Evolutionary conservation across 2,329 filamentous ascomycete genomes (phyloP), one percentile per base, ranked within the genome.

Genomic region (Epichloe uncinata): DNA sequence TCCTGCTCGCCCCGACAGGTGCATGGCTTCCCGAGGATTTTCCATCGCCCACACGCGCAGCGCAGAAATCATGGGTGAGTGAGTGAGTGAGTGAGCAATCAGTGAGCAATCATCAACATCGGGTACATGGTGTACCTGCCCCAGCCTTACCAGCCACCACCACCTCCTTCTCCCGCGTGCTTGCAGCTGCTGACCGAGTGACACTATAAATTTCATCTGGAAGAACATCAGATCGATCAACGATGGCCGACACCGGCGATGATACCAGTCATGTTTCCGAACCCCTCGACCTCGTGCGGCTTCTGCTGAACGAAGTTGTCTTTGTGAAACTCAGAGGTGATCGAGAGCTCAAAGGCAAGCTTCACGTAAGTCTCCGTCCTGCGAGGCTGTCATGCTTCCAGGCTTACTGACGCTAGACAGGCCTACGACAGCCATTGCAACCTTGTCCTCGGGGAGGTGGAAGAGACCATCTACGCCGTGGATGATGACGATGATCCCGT

Each of bases 351-450:
- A 93, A 95, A 71, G 93, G 93, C 56, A 83, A 91, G 63, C 77
- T 98, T 63, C 93, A 98, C 69, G 93, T 97, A 40, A 42, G 49
- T 34, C 9, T 36, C 35, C 3, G 15, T 49, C 26, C 34, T 30
- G 22, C 16, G 7, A 26, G 30, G 8, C 3, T 2, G 9, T 30
- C 26, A 30, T 30, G 3, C 26, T 9, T 30, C 3, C 26, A 30
- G 3, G 9, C 20, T 30, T 26, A 18, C 33, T 51, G 48, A 53
- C 40, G 7, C 20, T 9, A 16, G 40, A 30, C 52, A 98, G 93
- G 93, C 93, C 50, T 98, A 98, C 66, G 93, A 98, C 65, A 95
- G 88, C 62, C 93, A 98, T 68, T 98, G 94, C 77, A 98, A 98
- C 63, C 71, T 98, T 42, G 88, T 98, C 5, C 77, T 98, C 5